Evolutionary conservation across 2,329 filamentous ascomycete genomes (phyloP), one percentile per base, ranked within the genome.

Genomic region (Xylaria multiplex): DNA sequence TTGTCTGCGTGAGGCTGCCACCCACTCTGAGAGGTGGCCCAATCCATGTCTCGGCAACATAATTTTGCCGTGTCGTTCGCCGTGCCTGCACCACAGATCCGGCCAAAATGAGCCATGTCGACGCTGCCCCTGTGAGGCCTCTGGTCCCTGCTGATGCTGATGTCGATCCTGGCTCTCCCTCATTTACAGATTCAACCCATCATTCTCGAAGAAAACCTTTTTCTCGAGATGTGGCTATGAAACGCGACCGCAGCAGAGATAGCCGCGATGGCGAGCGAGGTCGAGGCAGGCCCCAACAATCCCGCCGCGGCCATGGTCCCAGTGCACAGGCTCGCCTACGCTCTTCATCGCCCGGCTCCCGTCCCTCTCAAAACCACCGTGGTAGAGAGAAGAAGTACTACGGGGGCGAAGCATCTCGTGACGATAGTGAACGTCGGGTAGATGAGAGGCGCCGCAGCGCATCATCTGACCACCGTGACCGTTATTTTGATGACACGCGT

Each of bases 151-250:
- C 66, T 66, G 66, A 49, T 61, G 60, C 66, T 70, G 67, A 30
- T 56, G 24, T 22, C 43, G 53, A 63, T 32, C 3, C 43, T 59
- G 42, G 42, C 19, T 62, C 68, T 56, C 58, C 65, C 57, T 59
- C 65, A 55, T 54, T 57, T 24, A 45, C 66, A 62, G 64, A 65
- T 53, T 58, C 69, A 59, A 64, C 57, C 58, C 69, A 68, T 66
- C 68, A 69, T 64, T 64, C 63, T 46, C 67, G 65, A 49, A 63
- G 64, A 50, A 68, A 65, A 54, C 35, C 55, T 19, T 55, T 64
- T 68, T 71, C 73, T 73, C 77, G 77, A 75, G 73, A 81, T 79
- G 78, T 74, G 78, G 77, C 77, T 69, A 79, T 81, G 78, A 78
- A 78, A 77, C 76, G 80, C 76, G 79, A 81, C 77, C 74, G 74